Conservation (phyloP, 2,329 filamentous ascomycete species). For the Penicillium sp. region DNA sequence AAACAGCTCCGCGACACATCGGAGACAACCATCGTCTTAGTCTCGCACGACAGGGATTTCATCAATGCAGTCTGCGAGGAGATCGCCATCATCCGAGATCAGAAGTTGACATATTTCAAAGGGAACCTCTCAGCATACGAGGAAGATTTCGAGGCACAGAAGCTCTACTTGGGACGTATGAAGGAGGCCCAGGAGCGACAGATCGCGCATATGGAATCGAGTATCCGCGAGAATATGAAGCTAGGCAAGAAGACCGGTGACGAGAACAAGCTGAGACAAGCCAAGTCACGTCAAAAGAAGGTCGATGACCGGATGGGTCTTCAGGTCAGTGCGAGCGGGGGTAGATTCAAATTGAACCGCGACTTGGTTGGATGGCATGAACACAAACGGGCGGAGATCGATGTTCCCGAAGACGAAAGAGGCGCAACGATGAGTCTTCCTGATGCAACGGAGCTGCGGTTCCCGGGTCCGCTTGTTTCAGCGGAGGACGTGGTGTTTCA, state of each 20-base stretch:
- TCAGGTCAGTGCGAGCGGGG: conserved; percentile 70
- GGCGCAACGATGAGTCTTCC: conserved; percentile 61
- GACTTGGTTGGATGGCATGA: conserved; percentile 67
- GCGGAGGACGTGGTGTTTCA: conserved; percentile 69
- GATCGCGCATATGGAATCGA: conserved; percentile 76
- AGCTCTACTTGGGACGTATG: conserved; percentile 69
- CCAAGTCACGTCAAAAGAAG: conserved; percentile 81
- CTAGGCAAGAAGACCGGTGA: conserved; percentile 76
- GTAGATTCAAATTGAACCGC: conserved; percentile 77
- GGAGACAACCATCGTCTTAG: conserved; percentile 68
- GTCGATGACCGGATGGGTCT: conserved; percentile 79
- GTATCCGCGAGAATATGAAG: conserved; percentile 72
- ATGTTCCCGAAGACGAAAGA: conserved; percentile 65
- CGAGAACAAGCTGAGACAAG: conserved; percentile 82
- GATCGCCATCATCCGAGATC: conserved; percentile 73
- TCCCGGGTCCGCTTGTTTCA: conserved; percentile 72
- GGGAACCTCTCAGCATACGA: conserved; percentile 75
- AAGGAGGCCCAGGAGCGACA: conserved; percentile 81
- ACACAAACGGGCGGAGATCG: conserved; percentile 65
- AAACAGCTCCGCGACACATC: conserved; percentile 54
- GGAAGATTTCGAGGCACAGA: conserved; percentile 63
- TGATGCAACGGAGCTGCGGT: conserved; percentile 68
- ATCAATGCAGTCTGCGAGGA: conserved; percentile 74
- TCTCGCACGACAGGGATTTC: conserved; percentile 84
- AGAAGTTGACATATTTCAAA: conserved; percentile 70